Conservation (phyloP, 2,329 filamentous ascomycete species). For the Cladosporium sp. region DNA sequence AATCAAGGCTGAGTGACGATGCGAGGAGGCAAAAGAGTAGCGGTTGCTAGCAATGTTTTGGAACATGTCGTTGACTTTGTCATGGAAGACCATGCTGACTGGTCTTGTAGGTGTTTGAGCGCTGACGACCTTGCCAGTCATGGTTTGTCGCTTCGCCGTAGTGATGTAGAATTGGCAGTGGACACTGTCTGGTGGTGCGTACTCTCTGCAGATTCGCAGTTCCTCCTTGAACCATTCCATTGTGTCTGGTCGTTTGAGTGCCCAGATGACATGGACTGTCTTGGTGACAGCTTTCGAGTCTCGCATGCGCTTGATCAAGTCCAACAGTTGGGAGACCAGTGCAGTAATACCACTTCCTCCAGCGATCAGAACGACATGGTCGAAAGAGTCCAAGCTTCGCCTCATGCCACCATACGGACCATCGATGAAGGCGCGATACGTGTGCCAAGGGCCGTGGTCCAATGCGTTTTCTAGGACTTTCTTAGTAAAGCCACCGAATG, state of each 20-base stretch:
- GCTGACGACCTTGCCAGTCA: slow-evolving; percentile 49
- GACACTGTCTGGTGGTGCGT: slow-evolving; percentile 80
- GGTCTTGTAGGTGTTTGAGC: slow-evolving; percentile 52
- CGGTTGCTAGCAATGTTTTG: slow-evolving; percentile 77
- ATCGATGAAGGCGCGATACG: slow-evolving; percentile 87
- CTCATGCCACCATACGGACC: slow-evolving; percentile 95
- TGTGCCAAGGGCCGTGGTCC: slow-evolving; percentile 83
- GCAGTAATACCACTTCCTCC: slow-evolving; percentile 94
- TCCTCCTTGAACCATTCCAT: slow-evolving; percentile 99
- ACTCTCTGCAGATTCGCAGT: slow-evolving; percentile 83
- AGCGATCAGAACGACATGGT: slow-evolving; percentile 87
- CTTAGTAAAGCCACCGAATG: slow-evolving; percentile 84
- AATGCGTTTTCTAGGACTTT: slow-evolving; percentile 79
- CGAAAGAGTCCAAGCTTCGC: slow-evolving; percentile 82
- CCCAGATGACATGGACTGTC: slow-evolving; percentile 89
- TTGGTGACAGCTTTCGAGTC: slow-evolving; percentile 91
- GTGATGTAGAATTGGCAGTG: slow-evolving; percentile 96
- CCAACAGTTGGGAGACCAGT: slow-evolving; percentile 82
- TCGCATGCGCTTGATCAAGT: slow-evolving; percentile 94
- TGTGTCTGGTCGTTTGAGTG: slow-evolving; percentile 81
- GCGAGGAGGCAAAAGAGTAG: slow-evolving; percentile 39
- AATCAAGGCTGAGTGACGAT: slow-evolving; percentile 76
- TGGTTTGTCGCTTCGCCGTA: slow-evolving; percentile 57
- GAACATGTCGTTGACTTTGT: slow-evolving; percentile 82
- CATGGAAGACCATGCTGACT: slow-evolving; percentile 72